Conservation (phyloP, 2,329 filamentous ascomycete species). For the Cercospora sp. region DNA sequence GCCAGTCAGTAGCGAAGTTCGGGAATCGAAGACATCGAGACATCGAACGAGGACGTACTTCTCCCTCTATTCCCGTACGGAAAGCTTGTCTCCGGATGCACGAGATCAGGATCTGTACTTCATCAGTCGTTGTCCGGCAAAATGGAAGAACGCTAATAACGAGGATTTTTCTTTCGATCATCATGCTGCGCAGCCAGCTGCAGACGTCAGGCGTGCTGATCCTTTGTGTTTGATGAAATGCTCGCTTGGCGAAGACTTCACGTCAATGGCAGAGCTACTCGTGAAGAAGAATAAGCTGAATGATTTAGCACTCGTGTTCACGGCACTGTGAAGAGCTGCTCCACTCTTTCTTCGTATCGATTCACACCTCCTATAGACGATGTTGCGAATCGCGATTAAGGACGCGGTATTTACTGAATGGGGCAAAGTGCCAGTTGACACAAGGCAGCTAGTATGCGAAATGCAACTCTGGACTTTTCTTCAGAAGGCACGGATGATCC, state of each 20-base stretch:
- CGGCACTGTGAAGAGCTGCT: no score
- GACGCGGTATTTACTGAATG: neutral
- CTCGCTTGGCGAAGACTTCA: neutral
- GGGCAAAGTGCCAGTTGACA: neutral
- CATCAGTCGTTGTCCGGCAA: neutral
- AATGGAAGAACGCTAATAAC: neutral
- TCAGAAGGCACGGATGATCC: no score
- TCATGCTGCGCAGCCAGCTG: neutral
- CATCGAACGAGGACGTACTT: neutral
- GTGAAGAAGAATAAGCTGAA: neutral
- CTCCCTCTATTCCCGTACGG: neutral
- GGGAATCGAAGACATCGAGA: neutral
- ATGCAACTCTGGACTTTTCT: no score
- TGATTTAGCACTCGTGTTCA: no score
- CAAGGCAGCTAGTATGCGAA: no score
- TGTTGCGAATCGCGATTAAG: neutral
- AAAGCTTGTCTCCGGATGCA: neutral
- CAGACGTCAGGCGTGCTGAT: neutral
- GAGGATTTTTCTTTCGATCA: neutral
- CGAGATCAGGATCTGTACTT: neutral
- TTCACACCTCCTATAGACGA: neutral
- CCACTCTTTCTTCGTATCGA: neutral
- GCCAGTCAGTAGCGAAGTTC: neutral
- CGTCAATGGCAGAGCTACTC: neutral
- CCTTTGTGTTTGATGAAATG: neutral